These are phyloP conservation scores for Cordyceps fumosorosea DNA, from an alignment of 2,329 filamentous ascomycete species.

Conservation along the genomic window DNA sequence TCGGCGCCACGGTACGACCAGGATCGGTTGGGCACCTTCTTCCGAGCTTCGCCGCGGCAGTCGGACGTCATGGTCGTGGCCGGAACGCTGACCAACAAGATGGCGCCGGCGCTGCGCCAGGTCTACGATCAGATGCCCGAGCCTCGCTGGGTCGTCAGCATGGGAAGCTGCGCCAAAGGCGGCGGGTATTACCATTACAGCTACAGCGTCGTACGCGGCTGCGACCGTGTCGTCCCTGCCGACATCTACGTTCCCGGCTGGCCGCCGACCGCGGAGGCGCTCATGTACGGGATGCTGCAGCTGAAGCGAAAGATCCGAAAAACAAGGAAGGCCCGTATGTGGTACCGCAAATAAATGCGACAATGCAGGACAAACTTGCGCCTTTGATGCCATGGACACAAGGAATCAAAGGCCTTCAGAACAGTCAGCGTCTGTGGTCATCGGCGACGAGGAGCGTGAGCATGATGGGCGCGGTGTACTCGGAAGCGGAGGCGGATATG, in stretches of 20 bases:
- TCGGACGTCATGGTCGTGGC: constrained; percentile 92
- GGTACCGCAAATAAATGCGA: constrained; percentile 46
- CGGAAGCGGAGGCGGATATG: no score
- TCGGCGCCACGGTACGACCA: constrained; percentile 86
- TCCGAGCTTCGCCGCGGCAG: constrained; percentile 80
- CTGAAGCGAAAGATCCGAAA: constrained; percentile 69
- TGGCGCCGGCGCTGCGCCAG: constrained; percentile 83
- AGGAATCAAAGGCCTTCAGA: no score
- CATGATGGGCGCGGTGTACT: no score
- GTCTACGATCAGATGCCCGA: constrained; percentile 97
- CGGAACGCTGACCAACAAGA: constrained; percentile 91
- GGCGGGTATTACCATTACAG: constrained; percentile 85
- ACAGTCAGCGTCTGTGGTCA: no score
- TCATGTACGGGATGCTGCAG: constrained; percentile 67
- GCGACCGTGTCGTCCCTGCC: constrained; percentile 70
- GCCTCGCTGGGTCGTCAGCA: constrained; percentile 75
- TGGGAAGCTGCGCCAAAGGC: constrained; percentile 80
- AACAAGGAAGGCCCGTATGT: constrained; percentile 48
- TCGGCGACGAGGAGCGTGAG: no score
- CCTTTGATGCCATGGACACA: no score
- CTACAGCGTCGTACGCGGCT: constrained; percentile 69
- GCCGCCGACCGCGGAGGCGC: constrained; percentile 54
- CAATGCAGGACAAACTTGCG: no score
- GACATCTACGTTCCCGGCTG: constrained; percentile 77
- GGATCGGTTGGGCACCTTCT: constrained; percentile 82